These are phyloP conservation scores for Nidula niveotomentosa DNA, from an alignment of 1,284 basidiomycete species.

Conservation along the genomic window DNA sequence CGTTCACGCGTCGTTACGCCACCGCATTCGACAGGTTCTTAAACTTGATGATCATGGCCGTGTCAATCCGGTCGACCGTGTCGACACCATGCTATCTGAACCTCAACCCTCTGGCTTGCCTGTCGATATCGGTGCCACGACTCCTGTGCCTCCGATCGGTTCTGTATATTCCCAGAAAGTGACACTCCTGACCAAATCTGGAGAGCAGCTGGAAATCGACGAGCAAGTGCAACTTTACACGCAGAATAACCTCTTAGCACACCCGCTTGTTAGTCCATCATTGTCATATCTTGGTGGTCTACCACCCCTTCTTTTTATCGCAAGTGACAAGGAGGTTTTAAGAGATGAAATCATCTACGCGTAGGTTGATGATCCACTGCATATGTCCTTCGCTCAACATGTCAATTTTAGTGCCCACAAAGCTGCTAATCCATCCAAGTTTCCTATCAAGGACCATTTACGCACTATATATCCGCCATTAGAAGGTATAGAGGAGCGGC, in stretches of 20 bases:
- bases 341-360: constrained; percentile 91
- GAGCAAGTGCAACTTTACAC: constrained; percentile 90
- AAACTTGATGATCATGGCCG: constrained; percentile 17
- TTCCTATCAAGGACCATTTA: constrained; percentile 63
- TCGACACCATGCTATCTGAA: constrained; percentile 21
- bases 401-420: constrained; percentile 75
- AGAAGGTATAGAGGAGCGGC: constrained; percentile 60
- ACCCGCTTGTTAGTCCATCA: constrained; percentile 87
- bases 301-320: constrained; percentile 85
- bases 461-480: constrained; percentile 66
- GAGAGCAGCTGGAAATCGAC: constrained; percentile 54
- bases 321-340: constrained; percentile 89
- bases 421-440: constrained; percentile 82
- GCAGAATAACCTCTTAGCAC: constrained; percentile 79
- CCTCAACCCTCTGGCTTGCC: constrained; percentile 22
- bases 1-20: constrained; percentile 64
- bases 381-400: too few species aligned
- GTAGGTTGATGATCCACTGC: constrained; percentile 42
- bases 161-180: constrained; percentile 41
- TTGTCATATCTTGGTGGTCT: constrained; percentile 89
- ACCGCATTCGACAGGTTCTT: constrained; percentile 63
- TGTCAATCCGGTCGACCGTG: constrained; percentile 10
- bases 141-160: constrained; percentile 36
- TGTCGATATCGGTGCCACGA: constrained; percentile 46
- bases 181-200: constrained; percentile 37